Evolutionary conservation across 768 basidiomycete genomes (phyloP), one percentile per base, ranked within the genome.

Genomic region (Atractiella rhizophila): DNA sequence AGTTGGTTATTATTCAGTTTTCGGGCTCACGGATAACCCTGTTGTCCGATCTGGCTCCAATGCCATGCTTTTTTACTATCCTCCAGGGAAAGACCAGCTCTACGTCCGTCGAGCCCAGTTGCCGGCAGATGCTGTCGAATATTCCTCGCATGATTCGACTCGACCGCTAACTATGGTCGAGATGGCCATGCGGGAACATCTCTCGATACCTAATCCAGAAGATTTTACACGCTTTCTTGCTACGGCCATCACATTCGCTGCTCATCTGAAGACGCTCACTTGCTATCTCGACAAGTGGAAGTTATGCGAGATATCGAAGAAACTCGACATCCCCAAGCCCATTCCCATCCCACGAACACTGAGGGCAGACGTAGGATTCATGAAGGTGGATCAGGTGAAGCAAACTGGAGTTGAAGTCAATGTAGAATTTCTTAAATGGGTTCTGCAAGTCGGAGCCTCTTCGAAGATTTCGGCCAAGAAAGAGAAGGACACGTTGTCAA

Each of bases 31-130:
- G 39, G 57, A 63, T 31, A 52, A 54, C 26, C 61, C 60, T 1
- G 55, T 62, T 27, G 65, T 63, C n/a, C 56, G 57, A 36, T 46
- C 55, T 68, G 82, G 71, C 5, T 48, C 51, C 25, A 69, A 77
- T 54, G 83, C 81, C 71, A 88, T 88, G 83, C 76, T 73, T 0
- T 94, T 91, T 56, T 79, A 86, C 56, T 94, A 82, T 82, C 85
- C 82, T 55, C 79, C 78, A 52, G 76, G 76, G 51, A 80, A 48
- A 13, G 46, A 53, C 24, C 54, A 55, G 32, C 47, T 53, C 2
- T 50, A 37, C 18, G 37, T 39, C 4, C 66, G 71, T 16, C 50
- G 54, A 24, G 49, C 60, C 18, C 27, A 51, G 37, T 40, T 38
- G 9, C 46, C 57, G n/a, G 29, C 21, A n/a, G 37, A 6, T 1